Conservation (phyloP, 768 basidiomycete genomes). For the Hemileccinum rubropunctum region DNA sequence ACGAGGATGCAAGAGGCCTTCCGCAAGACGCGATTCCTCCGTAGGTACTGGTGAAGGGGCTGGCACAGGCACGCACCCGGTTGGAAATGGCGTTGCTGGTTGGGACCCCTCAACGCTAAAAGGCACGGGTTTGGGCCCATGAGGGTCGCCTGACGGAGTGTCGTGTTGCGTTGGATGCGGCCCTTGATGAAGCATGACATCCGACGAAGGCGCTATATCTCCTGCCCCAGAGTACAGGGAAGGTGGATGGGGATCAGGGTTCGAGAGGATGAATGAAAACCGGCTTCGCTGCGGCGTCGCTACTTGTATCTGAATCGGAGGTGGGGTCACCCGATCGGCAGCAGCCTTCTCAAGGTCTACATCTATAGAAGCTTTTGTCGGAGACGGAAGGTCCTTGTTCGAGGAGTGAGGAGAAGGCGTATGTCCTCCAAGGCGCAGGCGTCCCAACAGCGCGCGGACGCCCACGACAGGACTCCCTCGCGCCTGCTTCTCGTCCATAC, state of each 20-base stretch:
- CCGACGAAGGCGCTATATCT: background rate
- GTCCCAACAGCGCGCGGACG: slow-evolving; percentile 28
- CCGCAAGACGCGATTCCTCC: slow-evolving; percentile 23
- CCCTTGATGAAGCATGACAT: background rate
- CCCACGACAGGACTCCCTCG: slow-evolving; percentile 21
- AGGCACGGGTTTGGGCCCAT: background rate
- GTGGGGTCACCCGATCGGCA: slow-evolving; percentile 10
- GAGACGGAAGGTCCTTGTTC: slow-evolving; percentile 18
- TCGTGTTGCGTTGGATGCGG: background rate
- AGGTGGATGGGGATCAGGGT: slow-evolving; percentile 27
- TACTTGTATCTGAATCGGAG: slow-evolving; percentile 11
- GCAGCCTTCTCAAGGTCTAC: slow-evolving; percentile 14
- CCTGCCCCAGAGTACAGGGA: slow-evolving; percentile 15
- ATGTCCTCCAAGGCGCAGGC: slow-evolving; percentile 23
- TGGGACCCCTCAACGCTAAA: background rate
- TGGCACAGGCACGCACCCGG: background rate
- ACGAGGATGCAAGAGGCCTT: slow-evolving; percentile 32
- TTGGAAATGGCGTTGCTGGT: slow-evolving; percentile 1
- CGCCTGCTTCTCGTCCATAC: slow-evolving; percentile 22
- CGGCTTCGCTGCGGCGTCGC: slow-evolving; percentile 20
- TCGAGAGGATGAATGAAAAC: slow-evolving; percentile 32
- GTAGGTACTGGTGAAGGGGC: slow-evolving; percentile 26
- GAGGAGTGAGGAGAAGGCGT: slow-evolving; percentile 30
- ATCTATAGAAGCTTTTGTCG: slow-evolving; percentile 5
- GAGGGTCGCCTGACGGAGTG: background rate